Evolutionary conservation across 148 eudicot genomes (phyloP), one percentile per base, ranked within the genome.

Genomic region (Heliosperma pusillum): DNA sequence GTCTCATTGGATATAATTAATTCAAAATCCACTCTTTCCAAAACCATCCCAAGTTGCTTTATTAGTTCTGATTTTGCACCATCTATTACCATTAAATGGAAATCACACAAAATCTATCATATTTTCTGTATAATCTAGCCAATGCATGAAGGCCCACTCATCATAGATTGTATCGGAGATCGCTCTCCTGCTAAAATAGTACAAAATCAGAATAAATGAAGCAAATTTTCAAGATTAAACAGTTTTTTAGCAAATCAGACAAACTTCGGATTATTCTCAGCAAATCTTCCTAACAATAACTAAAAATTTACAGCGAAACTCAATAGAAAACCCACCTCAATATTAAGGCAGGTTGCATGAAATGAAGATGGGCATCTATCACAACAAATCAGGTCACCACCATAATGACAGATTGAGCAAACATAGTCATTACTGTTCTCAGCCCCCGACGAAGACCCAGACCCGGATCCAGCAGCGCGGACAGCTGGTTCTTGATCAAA

Each of bases 311-410:
- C n/a, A n/a, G n/a, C n/a, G n/a, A 12, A 26, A 10, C 3, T 9
- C 20, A 2, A 36, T 55, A 27, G 25, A 50, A 76, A 59, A 63
- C 69, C 29, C 74, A 89, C 99, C 97, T 87, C 81, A 83, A 96
- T 72, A 79, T 80, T 87, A 61, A 96, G 85, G 88, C 99, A 96
- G 56, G 63, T 45, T 61, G 83, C 83, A 82, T 96, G 99, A 75
- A 85, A 96, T 10, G 99, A 82, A 17, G 99, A 92, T 25, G 99
- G 99, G 75, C 99, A 96, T 27, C 78, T 80, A 83, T 92, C 97
- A 71, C 99, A 96, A 63, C 92, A 77, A 33, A 96, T 55, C 72
- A 96, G 66, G 72, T 85, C 82, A 66, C 99, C 99, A 19, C 99
- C 97, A 78, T 71, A 77, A 25, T 84, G 97, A 77, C 99, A 96